Conservation (phyloP, 306 rosid genomes). For the Geum urbanum region DNA sequence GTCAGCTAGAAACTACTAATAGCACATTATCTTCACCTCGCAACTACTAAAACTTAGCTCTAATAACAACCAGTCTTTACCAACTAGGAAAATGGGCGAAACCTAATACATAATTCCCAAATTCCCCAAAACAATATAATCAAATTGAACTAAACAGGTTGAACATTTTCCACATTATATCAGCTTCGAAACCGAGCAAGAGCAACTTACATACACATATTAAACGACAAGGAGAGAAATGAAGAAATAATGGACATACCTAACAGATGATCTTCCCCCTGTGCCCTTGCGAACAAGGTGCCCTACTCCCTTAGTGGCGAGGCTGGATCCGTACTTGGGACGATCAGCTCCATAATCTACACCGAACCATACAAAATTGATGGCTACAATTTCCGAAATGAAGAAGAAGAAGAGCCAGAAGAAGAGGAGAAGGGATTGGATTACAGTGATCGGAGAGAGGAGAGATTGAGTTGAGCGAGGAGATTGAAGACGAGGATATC, state of each 20-base stretch:
- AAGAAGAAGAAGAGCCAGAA: not conserved
- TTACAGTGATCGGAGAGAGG: conserved; percentile 64
- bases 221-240: not conserved
- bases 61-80: not conserved
- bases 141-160: not conserved
- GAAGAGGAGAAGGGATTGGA: conserved; percentile 10
- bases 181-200: not conserved
- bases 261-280: conserved; percentile 97
- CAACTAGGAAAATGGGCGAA: not conserved
- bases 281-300: conserved; percentile 96
- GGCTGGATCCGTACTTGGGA: conserved; percentile 56
- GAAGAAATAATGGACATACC: conserved; percentile 35
- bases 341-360: conserved; percentile 65
- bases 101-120: not conserved
- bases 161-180: conserved; percentile 13
- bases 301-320: conserved; percentile 76
- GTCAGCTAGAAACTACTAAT: not conserved
- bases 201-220: not conserved
- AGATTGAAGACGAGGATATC: conserved; percentile 36
- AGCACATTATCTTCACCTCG: not conserved
- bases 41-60: not conserved
- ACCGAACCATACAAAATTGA: conserved; percentile 10
- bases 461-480: conserved; percentile 45
- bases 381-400: not conserved
- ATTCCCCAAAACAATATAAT: not conserved